A percentile compares a stretch with the other conserved stretches of the same genome.
These are phyloP conservation scores for Grosmannia huntii DNA, from an alignment of 2,329 filamentous ascomycete genomes.

Conservation along the genomic window DNA sequence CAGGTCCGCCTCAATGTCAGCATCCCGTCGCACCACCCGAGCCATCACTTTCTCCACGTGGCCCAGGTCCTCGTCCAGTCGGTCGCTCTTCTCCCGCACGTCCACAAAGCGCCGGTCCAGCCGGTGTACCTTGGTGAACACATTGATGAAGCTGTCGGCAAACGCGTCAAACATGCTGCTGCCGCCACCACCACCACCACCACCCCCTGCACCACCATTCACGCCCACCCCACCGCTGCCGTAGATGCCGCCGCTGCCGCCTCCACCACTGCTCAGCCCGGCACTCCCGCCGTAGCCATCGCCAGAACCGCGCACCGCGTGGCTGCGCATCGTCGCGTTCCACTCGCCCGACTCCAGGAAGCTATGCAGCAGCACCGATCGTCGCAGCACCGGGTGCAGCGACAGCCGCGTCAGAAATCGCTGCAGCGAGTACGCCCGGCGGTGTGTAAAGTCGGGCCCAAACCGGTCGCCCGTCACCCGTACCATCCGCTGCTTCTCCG, in stretches of 20 bases:
- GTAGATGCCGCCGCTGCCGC: slow-evolving; percentile 23
- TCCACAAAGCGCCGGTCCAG: slow-evolving; percentile 91
- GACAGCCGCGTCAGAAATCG: slow-evolving; percentile 80
- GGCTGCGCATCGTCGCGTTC: slow-evolving; percentile 87
- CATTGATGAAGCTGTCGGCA: slow-evolving; percentile 92
- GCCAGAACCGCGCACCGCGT: slow-evolving; percentile 45
- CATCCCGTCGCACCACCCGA: slow-evolving; percentile 74
- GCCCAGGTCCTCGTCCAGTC: slow-evolving; percentile 82
- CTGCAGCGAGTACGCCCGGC: slow-evolving; percentile 79
- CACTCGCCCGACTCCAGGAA: slow-evolving; percentile 92
- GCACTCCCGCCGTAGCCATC: slow-evolving; percentile 16
- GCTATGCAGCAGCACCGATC: slow-evolving; percentile 67
- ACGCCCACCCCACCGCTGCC: slow-evolving; percentile 25
- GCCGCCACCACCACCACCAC: slow-evolving; percentile 26
- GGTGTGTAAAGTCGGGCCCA: slow-evolving; percentile 78
- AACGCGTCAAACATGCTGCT: slow-evolving; percentile 73
- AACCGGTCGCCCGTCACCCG: slow-evolving; percentile 96
- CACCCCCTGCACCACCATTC: slow-evolving; percentile 22
- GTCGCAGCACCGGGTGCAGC: slow-evolving; percentile 77
- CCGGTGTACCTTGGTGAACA: slow-evolving; percentile 92
- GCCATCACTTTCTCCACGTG: slow-evolving; percentile 95
- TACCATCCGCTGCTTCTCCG: slow-evolving; percentile 98
- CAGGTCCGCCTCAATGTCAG: slow-evolving; percentile 78
- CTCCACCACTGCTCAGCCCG: slow-evolving; percentile 14
- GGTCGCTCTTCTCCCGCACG: slow-evolving; percentile 82